Evolutionary conservation across 2,329 filamentous ascomycete species (phyloP).

Genomic region (Phoma sp.): DNA sequence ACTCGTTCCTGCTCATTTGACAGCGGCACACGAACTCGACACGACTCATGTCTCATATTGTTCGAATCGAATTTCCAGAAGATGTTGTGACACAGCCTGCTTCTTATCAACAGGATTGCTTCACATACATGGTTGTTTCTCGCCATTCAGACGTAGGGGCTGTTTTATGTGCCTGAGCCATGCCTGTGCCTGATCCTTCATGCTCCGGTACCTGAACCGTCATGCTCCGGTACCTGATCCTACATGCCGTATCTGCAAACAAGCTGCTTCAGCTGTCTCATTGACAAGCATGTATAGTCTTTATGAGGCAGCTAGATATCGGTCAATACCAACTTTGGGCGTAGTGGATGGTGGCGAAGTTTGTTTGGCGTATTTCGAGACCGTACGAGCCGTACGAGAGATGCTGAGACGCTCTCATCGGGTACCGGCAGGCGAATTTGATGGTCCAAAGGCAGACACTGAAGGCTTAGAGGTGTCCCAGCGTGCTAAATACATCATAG

Average conservation of each 20-base stretch:
- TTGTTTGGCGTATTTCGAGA: not conserved
- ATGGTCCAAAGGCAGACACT: not conserved
- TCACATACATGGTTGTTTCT: not conserved
- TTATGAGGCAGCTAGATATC: constrained; percentile 5
- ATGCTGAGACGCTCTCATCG: constrained; percentile 5
- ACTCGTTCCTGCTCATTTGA: not conserved
- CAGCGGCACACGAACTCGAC: constrained; percentile 1
- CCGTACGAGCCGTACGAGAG: not conserved
- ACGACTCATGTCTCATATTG: not conserved
- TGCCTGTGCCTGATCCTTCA: not conserved
- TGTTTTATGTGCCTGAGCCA: constrained; percentile 4
- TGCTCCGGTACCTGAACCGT: not conserved
- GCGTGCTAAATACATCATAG: no score
- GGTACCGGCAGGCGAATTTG: not conserved
- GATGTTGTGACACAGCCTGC: not conserved
- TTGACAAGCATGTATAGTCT: not conserved
- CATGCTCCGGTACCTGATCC: not conserved
- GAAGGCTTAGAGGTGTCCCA: no score
- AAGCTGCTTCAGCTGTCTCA: not conserved
- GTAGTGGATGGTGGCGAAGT: not conserved
- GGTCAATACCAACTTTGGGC: not conserved
- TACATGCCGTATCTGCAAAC: not conserved
- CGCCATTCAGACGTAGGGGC: not conserved
- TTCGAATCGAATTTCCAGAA: not conserved
- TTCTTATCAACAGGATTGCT: not conserved